Percentiles rank a stretch among this genome's conserved stretches.
These are phyloP conservation scores for Staphylotrichum tortipilum DNA, from an alignment of 495 filamentous ascomycete genomes.

Conservation along the genomic window DNA sequence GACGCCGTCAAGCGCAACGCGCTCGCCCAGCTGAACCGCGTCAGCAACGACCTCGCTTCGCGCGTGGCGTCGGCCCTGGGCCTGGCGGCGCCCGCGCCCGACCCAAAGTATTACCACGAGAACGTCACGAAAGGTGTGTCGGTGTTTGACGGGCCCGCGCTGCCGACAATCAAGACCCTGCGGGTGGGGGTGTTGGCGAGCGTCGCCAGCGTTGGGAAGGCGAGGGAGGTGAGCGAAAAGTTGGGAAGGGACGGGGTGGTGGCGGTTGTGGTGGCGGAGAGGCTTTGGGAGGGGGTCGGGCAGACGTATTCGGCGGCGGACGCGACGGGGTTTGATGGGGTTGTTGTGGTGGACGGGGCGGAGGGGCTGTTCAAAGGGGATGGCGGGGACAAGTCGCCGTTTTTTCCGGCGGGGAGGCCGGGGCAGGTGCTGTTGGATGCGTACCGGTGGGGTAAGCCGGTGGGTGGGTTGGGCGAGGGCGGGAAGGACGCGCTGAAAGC, in stretches of 20 bases:
- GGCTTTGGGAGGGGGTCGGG: constrained; percentile 46
- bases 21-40: constrained; percentile 60
- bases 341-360: constrained; percentile 53
- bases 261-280: constrained; percentile 56
- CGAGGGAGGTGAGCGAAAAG: constrained; percentile 34
- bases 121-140: constrained; percentile 58
- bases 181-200: constrained; percentile 60
- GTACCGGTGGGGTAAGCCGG: constrained; percentile 65
- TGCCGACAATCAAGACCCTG: constrained; percentile 54
- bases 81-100: constrained; percentile 47
- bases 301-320: constrained; percentile 65
- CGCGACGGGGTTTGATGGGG: constrained; percentile 62
- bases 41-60: constrained; percentile 59
- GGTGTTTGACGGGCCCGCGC: constrained; percentile 46
- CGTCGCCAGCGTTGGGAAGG: constrained; percentile 36
- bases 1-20: constrained; percentile 52
- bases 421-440: constrained; percentile 57
- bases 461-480: constrained; percentile 49
- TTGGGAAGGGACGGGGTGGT: constrained; percentile 44
- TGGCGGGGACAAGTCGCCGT: constrained; percentile 26
- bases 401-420: constrained; percentile 58
- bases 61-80: constrained; percentile 59
- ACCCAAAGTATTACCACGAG: constrained; percentile 58
- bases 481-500: constrained; percentile 32
- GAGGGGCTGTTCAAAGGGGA: constrained; percentile 45